Conservation (phyloP, 345 rosid species). For the Salix caprea region DNA sequence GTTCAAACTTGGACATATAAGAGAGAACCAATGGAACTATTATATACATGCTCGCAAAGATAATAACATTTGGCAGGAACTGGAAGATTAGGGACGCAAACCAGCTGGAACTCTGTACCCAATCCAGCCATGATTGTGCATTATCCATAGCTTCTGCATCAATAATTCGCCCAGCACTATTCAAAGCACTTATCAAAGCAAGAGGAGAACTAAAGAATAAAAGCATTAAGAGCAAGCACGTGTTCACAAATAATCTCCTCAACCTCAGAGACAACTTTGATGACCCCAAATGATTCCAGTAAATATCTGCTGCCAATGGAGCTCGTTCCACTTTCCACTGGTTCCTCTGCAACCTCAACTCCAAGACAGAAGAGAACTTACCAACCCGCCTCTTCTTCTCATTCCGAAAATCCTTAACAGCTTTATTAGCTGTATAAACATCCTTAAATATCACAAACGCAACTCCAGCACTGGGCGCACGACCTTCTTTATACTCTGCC, state of each 20-base stretch:
- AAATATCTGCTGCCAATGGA: conserved; percentile 88
- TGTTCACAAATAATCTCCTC: conserved; percentile 73
- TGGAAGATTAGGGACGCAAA: conserved; percentile 85
- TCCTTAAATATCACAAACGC: conserved; percentile 92
- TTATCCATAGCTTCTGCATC: conserved; percentile 90
- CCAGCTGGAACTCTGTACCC: conserved; percentile 96
- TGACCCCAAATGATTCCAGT: conserved; percentile 92
- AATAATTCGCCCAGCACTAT: conserved; percentile 81
- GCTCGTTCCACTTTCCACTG: conserved; percentile 99
- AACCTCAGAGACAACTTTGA: conserved; percentile 64
- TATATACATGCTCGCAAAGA: conserved; percentile 93
- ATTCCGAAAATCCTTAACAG: conserved; percentile 74
- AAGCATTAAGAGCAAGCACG: conserved; percentile 75
- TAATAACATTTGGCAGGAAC: conserved; percentile 83
- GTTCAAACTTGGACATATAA: conserved; percentile 86
- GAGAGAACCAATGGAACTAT: conserved; percentile 87
- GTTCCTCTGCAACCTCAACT: conserved; percentile 82
- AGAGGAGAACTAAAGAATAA: conserved; percentile 93
- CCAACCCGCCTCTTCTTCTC: conserved; percentile 80
- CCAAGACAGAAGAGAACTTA: conserved; percentile 79
- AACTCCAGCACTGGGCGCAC: conserved; percentile 83
- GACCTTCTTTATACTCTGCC: conserved; percentile 68
- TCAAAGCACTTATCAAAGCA: conserved; percentile 73
- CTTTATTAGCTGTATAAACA: conserved; percentile 89
- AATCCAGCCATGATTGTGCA: conserved; percentile 83